A percentile compares a stretch with the other conserved stretches of the same genome.
Conservation (phyloP, 2,329 filamentous ascomycete genomes). For the Fusarium sterilihyphosum region DNA sequence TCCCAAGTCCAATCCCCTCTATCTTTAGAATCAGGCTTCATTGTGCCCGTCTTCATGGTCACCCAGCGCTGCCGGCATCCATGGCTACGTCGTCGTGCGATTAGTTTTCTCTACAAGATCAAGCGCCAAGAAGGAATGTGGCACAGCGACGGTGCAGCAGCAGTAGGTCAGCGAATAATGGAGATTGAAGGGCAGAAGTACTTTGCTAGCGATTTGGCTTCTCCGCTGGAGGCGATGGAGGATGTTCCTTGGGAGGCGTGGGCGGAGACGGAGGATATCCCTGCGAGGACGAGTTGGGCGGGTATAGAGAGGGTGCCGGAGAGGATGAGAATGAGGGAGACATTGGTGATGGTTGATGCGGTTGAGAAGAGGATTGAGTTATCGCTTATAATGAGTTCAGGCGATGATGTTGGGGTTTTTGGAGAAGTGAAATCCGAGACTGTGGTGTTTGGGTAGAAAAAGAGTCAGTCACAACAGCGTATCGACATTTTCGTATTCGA, state of each 20-base stretch:
- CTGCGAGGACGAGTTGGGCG: constrained; percentile 31
- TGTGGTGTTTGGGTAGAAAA: constrained; percentile 17
- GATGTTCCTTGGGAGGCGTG: constrained; percentile 40
- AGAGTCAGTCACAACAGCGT: neutral
- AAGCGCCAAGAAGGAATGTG: constrained; percentile 49
- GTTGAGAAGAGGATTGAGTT: constrained; percentile 34
- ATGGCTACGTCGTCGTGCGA: constrained; percentile 39
- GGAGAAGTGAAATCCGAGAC: constrained; percentile 24
- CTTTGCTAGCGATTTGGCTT: constrained; percentile 23
- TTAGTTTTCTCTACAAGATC: constrained; percentile 37
- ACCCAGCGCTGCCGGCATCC: constrained; percentile 46
- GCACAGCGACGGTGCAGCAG: constrained; percentile 45
- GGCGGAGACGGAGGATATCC: constrained; percentile 17
- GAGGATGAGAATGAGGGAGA: constrained; percentile 32
- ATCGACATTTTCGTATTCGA: constrained; percentile 12
- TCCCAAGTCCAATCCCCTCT: constrained; percentile 34
- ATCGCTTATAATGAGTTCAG: constrained; percentile 36
- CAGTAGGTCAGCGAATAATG: constrained; percentile 37
- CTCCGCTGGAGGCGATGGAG: neutral
- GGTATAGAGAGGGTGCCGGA: constrained; percentile 36
- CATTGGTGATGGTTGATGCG: constrained; percentile 36
- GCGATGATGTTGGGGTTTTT: constrained; percentile 21
- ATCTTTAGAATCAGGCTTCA: constrained; percentile 47
- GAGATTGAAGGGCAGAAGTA: constrained; percentile 34
- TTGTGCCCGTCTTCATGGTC: constrained; percentile 44